Conservation (phyloP, 2,329 filamentous ascomycete species). For the Colletotrichum horii region DNA sequence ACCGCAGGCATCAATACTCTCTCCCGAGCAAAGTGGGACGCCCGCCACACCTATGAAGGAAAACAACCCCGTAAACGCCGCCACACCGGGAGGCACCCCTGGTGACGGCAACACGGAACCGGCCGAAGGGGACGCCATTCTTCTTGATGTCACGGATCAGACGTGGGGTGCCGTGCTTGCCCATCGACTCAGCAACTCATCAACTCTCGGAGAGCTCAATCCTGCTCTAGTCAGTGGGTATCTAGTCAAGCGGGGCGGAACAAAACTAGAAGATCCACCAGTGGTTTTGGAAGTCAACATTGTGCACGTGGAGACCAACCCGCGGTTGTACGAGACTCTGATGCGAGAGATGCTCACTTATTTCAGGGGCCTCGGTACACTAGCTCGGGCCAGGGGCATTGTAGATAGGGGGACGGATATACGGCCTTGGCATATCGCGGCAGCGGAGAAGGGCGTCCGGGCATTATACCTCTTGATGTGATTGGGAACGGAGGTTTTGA, state of each 20-base stretch:
- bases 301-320: constrained; percentile 59
- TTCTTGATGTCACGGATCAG: constrained; percentile 76
- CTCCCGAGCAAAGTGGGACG: constrained; percentile 63
- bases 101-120: constrained; percentile 44
- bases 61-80: constrained; percentile 38
- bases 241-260: constrained; percentile 67
- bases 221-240: constrained; percentile 69
- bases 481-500: constrained; percentile 24
- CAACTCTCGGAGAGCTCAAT: constrained; percentile 57
- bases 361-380: constrained; percentile 71
- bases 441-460: constrained; percentile 71
- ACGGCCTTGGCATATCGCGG: constrained; percentile 80
- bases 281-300: constrained; percentile 69
- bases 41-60: constrained; percentile 54
- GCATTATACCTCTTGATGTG: constrained; percentile 70
- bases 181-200: constrained; percentile 67
- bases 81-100: constrained; percentile 49
- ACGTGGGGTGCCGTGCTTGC: constrained; percentile 76
- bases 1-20: constrained; percentile 62
- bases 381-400: constrained; percentile 71
- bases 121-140: constrained; percentile 68
- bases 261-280: constrained; percentile 61
- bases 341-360: constrained; percentile 73
- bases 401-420: constrained; percentile 63
- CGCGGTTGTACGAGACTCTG: constrained; percentile 65